phyloP scores from a whole-genome alignment of 768 basidiomycete species.

The Serendipita sp. region DNA sequence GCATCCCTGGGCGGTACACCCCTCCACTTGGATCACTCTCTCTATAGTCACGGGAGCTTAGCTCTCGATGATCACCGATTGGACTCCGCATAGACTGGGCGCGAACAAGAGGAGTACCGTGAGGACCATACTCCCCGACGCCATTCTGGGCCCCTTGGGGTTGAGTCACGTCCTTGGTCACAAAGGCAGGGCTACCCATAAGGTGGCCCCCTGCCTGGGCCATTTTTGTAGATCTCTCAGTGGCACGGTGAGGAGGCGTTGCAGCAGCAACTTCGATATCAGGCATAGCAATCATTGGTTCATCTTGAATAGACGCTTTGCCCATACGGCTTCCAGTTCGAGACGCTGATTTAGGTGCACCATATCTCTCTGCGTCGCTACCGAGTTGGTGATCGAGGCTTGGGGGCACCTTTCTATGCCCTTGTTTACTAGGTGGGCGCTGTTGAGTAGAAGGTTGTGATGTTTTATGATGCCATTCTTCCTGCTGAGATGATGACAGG shows the following conservation, averaged over 20 bases:
- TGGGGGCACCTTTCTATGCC: background rate
- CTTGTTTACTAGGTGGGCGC: background rate
- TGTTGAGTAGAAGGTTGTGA: background rate
- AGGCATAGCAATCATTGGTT: background rate
- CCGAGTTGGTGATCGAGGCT: background rate
- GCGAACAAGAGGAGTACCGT: background rate
- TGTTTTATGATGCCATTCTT: background rate
- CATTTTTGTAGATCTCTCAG: constrained; percentile 1
- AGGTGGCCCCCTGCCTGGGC: background rate
- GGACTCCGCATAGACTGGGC: background rate
- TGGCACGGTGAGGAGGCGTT: background rate
- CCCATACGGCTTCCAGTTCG: background rate
- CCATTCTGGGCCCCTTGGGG: background rate
- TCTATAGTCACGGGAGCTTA: background rate
- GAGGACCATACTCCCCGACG: background rate
- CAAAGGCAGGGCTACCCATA: constrained; percentile 4
- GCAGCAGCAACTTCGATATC: background rate
- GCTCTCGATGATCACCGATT: background rate
- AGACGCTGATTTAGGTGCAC: background rate
- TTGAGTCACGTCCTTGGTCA: background rate
- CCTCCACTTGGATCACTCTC: background rate
- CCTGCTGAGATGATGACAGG: background rate
- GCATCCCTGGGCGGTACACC: background rate
- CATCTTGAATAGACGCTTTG: background rate
- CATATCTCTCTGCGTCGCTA: background rate